These are phyloP conservation scores for Magnolia officinalis DNA, from an alignment of 164 flowering plant genomes.

Conservation along the genomic window DNA sequence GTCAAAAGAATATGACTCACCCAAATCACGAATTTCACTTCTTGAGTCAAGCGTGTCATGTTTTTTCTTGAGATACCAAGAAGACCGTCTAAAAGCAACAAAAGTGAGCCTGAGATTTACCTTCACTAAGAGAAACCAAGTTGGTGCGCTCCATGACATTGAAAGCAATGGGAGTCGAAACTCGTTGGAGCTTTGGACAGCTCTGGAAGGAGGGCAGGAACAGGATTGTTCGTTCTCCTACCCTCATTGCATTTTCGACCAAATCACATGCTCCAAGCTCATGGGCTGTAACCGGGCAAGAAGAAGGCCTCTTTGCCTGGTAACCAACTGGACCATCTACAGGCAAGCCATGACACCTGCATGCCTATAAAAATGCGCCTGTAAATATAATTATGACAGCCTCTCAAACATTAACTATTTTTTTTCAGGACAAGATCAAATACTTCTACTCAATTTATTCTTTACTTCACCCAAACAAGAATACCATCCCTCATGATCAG, in stretches of 20 bases:
- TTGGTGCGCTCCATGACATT: constrained; percentile 61
- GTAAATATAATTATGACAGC: neutral
- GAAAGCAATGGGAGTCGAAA: constrained; percentile 51
- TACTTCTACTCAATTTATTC: neutral
- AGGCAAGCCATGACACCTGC: constrained; percentile 76
- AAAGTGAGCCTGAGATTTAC: constrained; percentile 25
- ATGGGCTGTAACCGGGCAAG: constrained; percentile 51
- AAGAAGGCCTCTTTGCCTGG: constrained; percentile 15
- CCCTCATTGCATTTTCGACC: constrained; percentile 50
- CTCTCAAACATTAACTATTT: neutral
- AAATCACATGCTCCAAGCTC: constrained; percentile 42
- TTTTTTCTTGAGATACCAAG: too few relatives aligned
- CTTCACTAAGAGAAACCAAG: constrained; percentile 73
- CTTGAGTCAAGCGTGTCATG: too few relatives aligned
- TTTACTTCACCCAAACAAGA: neutral
- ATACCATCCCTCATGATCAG: neutral
- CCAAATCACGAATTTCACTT: too few relatives aligned
- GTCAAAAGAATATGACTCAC: too few relatives aligned
- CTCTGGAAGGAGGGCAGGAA: constrained; percentile 55
- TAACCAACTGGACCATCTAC: constrained; percentile 28
- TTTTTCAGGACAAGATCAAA: neutral
- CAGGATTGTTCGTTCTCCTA: constrained; percentile 62
- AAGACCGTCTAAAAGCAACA: neutral
- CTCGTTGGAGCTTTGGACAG: constrained; percentile 33
- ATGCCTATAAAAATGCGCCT: constrained; percentile 33